Evolutionary conservation across 768 basidiomycete species (phyloP).

Genomic region (Lactarius quietus): DNA sequence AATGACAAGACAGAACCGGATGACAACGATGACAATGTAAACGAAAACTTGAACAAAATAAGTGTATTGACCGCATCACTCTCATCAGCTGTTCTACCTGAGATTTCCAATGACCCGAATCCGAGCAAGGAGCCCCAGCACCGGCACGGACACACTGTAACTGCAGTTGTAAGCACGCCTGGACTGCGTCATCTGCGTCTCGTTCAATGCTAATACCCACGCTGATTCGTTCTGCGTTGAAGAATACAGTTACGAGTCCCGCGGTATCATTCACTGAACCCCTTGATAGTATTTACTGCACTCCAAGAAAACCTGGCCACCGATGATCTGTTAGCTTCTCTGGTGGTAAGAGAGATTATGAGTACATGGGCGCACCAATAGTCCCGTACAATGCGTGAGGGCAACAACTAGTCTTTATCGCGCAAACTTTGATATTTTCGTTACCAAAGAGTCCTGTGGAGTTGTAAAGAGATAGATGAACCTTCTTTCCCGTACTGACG

Average conservation of each 20-base stretch:
- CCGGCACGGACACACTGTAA: slow-evolving; percentile 19
- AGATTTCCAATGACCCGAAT: slow-evolving; percentile 17
- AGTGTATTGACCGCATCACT: slow-evolving; percentile 26
- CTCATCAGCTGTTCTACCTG: slow-evolving; percentile 21
- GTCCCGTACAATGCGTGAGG: too few relatives aligned
- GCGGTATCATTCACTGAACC: slow-evolving; percentile 53
- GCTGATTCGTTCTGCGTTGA: slow-evolving; percentile 39
- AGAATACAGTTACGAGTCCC: slow-evolving; percentile 50
- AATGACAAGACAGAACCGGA: slow-evolving; percentile 42
- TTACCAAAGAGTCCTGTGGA: too few relatives aligned
- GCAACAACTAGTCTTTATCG: too few relatives aligned
- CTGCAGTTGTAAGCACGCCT: slow-evolving; percentile 13
- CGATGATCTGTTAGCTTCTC: slow-evolving; percentile 96
- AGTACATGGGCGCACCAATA: too few relatives aligned
- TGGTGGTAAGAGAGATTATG: slow-evolving; percentile 85
- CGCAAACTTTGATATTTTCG: too few relatives aligned
- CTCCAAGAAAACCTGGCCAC: slow-evolving; percentile 49
- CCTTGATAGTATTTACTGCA: slow-evolving; percentile 46
- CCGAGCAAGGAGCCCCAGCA: slow-evolving; percentile 16
- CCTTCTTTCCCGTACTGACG: slow-evolving; percentile 56
- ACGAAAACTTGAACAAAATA: slow-evolving; percentile 37
- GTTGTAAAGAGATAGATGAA: too few relatives aligned
- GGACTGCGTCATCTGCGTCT: too few relatives aligned
- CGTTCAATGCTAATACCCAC: slow-evolving; percentile 33
- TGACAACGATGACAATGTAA: slow-evolving; percentile 27